A percentile compares a stretch with the other conserved stretches of the same genome.
These are phyloP conservation scores for Fraxinus ornus DNA, from an alignment of 305 asterid genomes.

Conservation along the genomic window DNA sequence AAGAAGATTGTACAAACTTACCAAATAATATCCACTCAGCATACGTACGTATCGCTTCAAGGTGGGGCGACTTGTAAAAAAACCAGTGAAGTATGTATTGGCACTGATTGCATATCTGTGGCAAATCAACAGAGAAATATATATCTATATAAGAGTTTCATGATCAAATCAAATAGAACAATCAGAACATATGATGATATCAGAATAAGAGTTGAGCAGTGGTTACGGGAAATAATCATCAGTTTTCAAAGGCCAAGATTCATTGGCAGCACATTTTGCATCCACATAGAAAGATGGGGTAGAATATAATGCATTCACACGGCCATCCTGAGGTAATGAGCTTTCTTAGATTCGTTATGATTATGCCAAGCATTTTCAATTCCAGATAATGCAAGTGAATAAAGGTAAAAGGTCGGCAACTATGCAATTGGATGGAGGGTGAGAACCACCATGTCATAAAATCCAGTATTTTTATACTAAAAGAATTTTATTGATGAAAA, in stretches of 20 bases:
- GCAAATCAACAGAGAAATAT: constrained; percentile 9
- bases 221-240: constrained; percentile 90
- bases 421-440: background rate
- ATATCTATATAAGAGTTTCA: background rate
- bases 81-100: constrained; percentile 81
- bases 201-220: constrained; percentile 15
- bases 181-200: background rate
- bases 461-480: background rate
- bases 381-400: background rate
- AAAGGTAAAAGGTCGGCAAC: background rate
- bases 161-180: constrained; percentile 6
- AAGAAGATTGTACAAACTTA: constrained; percentile 24
- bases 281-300: constrained; percentile 81
- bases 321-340: constrained; percentile 64
- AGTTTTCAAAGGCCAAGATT: constrained; percentile 69
- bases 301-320: constrained; percentile 79
- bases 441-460: background rate
- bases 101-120: constrained; percentile 60
- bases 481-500: background rate
- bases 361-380: background rate
- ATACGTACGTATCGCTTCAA: constrained; percentile 65
- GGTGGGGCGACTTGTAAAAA: constrained; percentile 75
- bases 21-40: constrained; percentile 80
- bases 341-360: constrained; percentile 12
- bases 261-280: constrained; percentile 61